Percentiles rank a stretch among this genome's conserved stretches.
Evolutionary conservation across 1,284 basidiomycete species (phyloP).

Genomic region (Tremellales sp.): DNA sequence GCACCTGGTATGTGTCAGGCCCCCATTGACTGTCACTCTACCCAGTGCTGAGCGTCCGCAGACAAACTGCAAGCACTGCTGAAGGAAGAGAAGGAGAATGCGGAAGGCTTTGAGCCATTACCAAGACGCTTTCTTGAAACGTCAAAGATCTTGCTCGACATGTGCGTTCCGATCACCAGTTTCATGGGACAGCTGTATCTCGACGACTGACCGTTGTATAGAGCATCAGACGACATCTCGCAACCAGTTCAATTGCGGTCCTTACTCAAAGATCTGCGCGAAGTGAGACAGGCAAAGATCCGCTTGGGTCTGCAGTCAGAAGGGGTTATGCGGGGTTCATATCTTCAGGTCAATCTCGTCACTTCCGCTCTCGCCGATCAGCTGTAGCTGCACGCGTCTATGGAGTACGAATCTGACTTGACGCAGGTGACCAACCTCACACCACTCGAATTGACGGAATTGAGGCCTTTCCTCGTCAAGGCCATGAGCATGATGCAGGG

Average conservation of each 20-base stretch:
- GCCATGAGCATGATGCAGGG: constrained; percentile 65
- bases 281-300: constrained; percentile 90
- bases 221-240: constrained; percentile 83
- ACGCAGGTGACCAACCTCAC: constrained; percentile 79
- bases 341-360: constrained; percentile 61
- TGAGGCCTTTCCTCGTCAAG: constrained; percentile 80
- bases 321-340: constrained; percentile 48
- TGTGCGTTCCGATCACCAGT: constrained; percentile 56
- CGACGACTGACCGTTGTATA: constrained; percentile 37
- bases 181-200: too few species aligned
- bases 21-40: not conserved
- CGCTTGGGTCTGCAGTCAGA: constrained; percentile 78
- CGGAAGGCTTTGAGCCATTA: constrained; percentile 65
- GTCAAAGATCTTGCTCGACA: constrained; percentile 81
- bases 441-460: constrained; percentile 87
- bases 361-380: not conserved
- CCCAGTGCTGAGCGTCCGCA: constrained; percentile 42
- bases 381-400: not conserved
- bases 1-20: constrained; percentile 62
- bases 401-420: constrained; percentile 1
- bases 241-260: constrained; percentile 75
- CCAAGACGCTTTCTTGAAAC: constrained; percentile 86
- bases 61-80: constrained; percentile 74
- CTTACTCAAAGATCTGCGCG: constrained; percentile 86
- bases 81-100: constrained; percentile 62